Evolutionary conservation across 2,329 filamentous ascomycete species (phyloP), one percentile per base, ranked within the genome.

Genomic region (Dryadomyces quercivorus): DNA sequence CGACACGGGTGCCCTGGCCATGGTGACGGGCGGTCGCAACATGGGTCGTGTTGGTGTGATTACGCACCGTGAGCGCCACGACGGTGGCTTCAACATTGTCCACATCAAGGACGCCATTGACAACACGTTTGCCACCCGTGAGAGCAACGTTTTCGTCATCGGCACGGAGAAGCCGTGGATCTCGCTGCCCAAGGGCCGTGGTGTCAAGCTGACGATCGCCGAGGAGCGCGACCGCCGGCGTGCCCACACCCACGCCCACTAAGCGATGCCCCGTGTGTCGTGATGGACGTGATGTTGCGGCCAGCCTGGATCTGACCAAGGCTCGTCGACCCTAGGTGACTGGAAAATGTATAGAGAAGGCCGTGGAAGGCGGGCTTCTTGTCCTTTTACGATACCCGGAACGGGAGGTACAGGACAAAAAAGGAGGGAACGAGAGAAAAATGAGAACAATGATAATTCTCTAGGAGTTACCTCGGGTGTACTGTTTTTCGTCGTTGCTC

Each of bases 21-120:
- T 98, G 92, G 87, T 86, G 70, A 98, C 93, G 66, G 93, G 93
- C 85, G 93, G 93, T 85, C 93, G 92, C 73, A 98, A 98, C 89
- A 98, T 97, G 92, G 93, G 93, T 74, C 93, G 93, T 92, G 92
- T 98, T 71, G 93, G 93, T 87, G 92, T 97, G 75, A 94, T 98
- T 81, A 97, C 93, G 69, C 91, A 98, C 85, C 92, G 93, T 82
- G 93, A 98, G 84, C 89, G 93, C 69, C 93, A 98, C 84, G 93
- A 98, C 68, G 93, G 93, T 82, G 93, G 93, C 75, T 98, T 98
- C 88, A 94, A 94, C 84, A 95, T 98, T 70, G 91, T 98, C 75
- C 91, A 96, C 82, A 86, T 98, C 78, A 98, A 98, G 88, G 93
- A 98, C 72, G 92, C 91, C 70, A 92, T 98, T 77, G 93, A 97